A percentile compares a stretch with the other conserved stretches of the same genome.
phyloP scores from a whole-genome alignment of 1,284 basidiomycete genomes.

The Ganoderma meredithae region DNA sequence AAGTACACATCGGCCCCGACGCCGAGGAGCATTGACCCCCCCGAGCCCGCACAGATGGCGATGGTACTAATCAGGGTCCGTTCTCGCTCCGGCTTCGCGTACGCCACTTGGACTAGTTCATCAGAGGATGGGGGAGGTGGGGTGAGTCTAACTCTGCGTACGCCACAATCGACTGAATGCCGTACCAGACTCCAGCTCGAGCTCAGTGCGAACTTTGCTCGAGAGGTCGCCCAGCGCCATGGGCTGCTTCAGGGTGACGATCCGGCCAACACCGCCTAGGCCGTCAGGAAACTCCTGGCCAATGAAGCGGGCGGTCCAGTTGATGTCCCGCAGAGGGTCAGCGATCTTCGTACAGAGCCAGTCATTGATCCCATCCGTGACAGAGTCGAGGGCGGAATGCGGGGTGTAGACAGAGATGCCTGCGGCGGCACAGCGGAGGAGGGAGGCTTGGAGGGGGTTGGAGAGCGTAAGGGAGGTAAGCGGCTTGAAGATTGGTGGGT shows the following conservation, averaged over 20 bases:
- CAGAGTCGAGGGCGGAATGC: slow-evolving; percentile 87
- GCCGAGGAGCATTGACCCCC: slow-evolving; percentile 75
- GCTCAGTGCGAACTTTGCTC: slow-evolving; percentile 71
- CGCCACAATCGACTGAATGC: background rate
- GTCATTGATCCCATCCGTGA: slow-evolving; percentile 87
- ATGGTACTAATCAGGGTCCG: slow-evolving; percentile 52
- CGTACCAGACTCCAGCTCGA: slow-evolving; percentile 65
- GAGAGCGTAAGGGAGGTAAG: slow-evolving; percentile 81
- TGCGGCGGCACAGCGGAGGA: slow-evolving; percentile 80
- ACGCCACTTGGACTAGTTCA: slow-evolving; percentile 78
- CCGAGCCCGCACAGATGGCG: slow-evolving; percentile 89
- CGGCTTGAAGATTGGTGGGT: slow-evolving; percentile 88
- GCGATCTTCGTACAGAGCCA: slow-evolving; percentile 57
- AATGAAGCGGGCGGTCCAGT: slow-evolving; percentile 30
- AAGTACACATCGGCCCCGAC: slow-evolving; percentile 83
- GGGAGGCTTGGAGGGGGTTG: slow-evolving; percentile 81
- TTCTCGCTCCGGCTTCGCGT: slow-evolving; percentile 46
- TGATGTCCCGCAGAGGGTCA: slow-evolving; percentile 33
- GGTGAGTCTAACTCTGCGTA: background rate
- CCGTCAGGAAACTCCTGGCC: slow-evolving; percentile 35
- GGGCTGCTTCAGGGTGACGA: slow-evolving; percentile 67
- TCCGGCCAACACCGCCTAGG: slow-evolving; percentile 69
- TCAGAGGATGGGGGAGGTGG: too few species aligned
- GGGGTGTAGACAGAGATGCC: slow-evolving; percentile 91
- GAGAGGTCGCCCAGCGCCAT: slow-evolving; percentile 67